Evolutionary conservation across 2,329 filamentous ascomycete species (phyloP).

Genomic region (Pseudogymnoascus sp.): DNA sequence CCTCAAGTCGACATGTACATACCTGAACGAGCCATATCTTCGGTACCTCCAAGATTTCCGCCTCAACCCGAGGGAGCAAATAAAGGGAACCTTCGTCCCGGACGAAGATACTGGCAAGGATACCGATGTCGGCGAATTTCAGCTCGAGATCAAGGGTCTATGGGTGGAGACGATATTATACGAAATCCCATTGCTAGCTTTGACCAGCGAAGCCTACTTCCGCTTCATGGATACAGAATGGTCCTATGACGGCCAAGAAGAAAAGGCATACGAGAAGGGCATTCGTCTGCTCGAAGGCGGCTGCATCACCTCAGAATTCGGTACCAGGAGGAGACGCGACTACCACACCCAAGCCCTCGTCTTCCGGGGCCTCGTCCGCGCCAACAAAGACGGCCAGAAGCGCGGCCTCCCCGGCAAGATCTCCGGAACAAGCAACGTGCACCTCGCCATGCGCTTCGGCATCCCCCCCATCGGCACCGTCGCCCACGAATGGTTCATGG

Average conservation of each 20-base stretch:
- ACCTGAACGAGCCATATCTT: slow-evolving; percentile 72
- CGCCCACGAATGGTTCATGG: slow-evolving; percentile 99
- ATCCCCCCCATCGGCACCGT: slow-evolving; percentile 80
- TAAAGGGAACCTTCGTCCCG: slow-evolving; percentile 52
- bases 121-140: slow-evolving; percentile 64
- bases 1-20: slow-evolving; percentile 70
- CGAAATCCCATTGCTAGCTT: slow-evolving; percentile 86
- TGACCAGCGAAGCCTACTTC: slow-evolving; percentile 96
- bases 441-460: slow-evolving; percentile 88
- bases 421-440: slow-evolving; percentile 90
- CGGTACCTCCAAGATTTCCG: slow-evolving; percentile 75
- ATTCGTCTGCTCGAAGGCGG: slow-evolving; percentile 69
- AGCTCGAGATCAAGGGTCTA: slow-evolving; percentile 68
- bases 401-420: slow-evolving; percentile 65
- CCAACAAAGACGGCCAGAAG: slow-evolving; percentile 62
- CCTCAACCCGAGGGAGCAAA: slow-evolving; percentile 73
- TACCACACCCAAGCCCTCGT: slow-evolving; percentile 94
- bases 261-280: slow-evolving; percentile 78
- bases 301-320: slow-evolving; percentile 90
- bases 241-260: slow-evolving; percentile 79
- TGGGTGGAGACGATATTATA: slow-evolving; percentile 98
- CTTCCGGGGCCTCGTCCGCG: slow-evolving; percentile 75
- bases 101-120: slow-evolving; percentile 53
- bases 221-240: slow-evolving; percentile 92
- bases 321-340: slow-evolving; percentile 78